Evolutionary conservation across 2,329 filamentous ascomycete genomes (phyloP).

Genomic region (Curvularia hawaiiensis): DNA sequence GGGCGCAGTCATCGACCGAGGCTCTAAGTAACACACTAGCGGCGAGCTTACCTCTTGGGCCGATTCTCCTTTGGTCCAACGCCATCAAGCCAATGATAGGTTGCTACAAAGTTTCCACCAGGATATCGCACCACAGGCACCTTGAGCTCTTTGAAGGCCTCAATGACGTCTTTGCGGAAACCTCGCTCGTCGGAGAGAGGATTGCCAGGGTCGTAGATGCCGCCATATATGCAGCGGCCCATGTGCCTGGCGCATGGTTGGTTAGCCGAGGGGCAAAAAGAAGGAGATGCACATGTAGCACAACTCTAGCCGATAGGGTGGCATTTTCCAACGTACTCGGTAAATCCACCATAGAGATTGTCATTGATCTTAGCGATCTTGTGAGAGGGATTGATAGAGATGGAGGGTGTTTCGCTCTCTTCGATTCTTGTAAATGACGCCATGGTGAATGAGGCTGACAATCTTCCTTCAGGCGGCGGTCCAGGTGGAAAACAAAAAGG

Average conservation of each 20-base stretch:
- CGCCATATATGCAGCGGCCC: conserved; percentile 87
- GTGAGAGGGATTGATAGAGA: conserved; percentile 68
- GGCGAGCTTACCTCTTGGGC: conserved; percentile 55
- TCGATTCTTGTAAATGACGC: conserved; percentile 73
- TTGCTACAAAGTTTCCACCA: conserved; percentile 83
- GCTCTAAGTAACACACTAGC: background rate
- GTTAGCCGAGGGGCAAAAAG: conserved; percentile 27
- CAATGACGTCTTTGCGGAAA: conserved; percentile 79
- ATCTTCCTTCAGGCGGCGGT: background rate
- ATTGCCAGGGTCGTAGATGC: conserved; percentile 80
- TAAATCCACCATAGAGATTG: conserved; percentile 84
- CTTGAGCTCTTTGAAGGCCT: conserved; percentile 73
- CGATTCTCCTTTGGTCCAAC: conserved; percentile 74
- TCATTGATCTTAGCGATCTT: conserved; percentile 75
- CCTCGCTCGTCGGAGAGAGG: conserved; percentile 74
- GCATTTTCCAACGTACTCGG: conserved; percentile 63
- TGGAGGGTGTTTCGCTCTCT: conserved; percentile 65
- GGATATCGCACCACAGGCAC: conserved; percentile 81
- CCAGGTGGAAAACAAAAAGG: background rate
- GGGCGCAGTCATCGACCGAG: background rate
- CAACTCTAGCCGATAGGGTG: background rate
- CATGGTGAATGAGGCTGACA: conserved; percentile 54
- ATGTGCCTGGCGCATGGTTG: conserved; percentile 66
- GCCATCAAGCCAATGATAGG: conserved; percentile 85
- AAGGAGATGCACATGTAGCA: conserved; percentile 3